Conservation (phyloP, 148 eudicot species). For the Silene latifolia region DNA sequence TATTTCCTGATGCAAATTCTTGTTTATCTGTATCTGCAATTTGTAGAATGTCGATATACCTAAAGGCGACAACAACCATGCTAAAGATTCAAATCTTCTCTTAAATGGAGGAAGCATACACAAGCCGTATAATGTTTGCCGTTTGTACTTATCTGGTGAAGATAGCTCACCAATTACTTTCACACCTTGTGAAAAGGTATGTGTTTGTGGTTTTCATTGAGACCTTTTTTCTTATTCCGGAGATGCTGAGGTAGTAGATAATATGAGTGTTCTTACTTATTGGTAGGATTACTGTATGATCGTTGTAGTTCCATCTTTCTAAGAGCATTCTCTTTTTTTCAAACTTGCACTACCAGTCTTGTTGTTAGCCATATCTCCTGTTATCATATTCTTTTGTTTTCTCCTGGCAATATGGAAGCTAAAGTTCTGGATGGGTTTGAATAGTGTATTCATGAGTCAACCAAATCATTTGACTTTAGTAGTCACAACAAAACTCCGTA, state of each 20-base stretch:
- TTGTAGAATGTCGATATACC: constrained; percentile 29
- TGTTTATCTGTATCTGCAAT: constrained; percentile 11
- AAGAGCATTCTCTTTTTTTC: background rate
- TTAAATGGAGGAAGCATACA: constrained; percentile 35
- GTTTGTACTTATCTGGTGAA: constrained; percentile 68
- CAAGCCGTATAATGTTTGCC: constrained; percentile 26
- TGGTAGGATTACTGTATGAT: background rate
- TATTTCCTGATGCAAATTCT: constrained; percentile 6
- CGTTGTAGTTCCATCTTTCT: background rate
- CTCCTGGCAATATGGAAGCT: background rate
- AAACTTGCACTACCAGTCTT: background rate
- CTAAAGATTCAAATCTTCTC: constrained; percentile 23
- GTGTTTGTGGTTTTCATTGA: constrained; percentile 8
- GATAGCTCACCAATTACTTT: constrained; percentile 40
- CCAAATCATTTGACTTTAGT: background rate
- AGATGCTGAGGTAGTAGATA: constrained; percentile 1
- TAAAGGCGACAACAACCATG: constrained; percentile 26
- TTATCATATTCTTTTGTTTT: background rate
- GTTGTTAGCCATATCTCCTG: too few species aligned
- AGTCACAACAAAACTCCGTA: too few species aligned
- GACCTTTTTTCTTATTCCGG: constrained; percentile 2
- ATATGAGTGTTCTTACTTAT: background rate
- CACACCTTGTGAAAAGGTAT: constrained; percentile 52
- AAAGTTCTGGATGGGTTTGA: background rate
- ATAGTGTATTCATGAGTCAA: background rate